Base-by-base conservation (phyloP, 345 rosid genomes). In the Melaleuca alternifolia region DNA sequence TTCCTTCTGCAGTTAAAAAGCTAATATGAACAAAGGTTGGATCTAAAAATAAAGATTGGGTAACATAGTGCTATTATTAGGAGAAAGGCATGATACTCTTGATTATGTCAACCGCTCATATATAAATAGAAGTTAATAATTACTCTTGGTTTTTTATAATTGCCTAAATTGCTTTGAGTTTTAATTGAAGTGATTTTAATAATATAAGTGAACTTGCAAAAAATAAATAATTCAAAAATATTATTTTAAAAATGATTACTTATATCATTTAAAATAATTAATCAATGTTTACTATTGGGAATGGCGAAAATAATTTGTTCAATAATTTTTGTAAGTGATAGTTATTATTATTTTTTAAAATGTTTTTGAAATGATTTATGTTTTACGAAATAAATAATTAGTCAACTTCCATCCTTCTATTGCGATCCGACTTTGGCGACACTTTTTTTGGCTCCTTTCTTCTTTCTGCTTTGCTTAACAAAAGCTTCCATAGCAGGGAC, bases 231-330 rank as follows among this genome's bases (percentile, higher is more conserved):
- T 24, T 56, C 0, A 0, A 56, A 23, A 56, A 24, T 56, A 56
- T 0, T 23, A 23, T 56, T 0, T 1, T 9, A 10, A 23, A 23
- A 9, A 56, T 0, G 6, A 11, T 11, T 0, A 0, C 0, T 56
- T 24, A n/a, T 56, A 24, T 56, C 2, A 10, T 10, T 24, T 23
- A 41, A 41, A 2, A 41, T 41, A 41, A 41, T 41, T 41, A 10
- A n/a, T 4, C 5, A 23, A 23, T 56, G 23, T 56, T 56, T 12
- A 9, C 10, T 56, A 4, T 24, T 0, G 0, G 4, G 13, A 56
- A 24, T 56, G 61, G 23, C 5, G 62, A 56, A 5, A 24, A 56
- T 4, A 56, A 56, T 24, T 50, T 50, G 51, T 3, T 2, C 9
- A 50, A 50, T 50, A 50, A 50, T 41, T 41, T 41, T 41, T 41